Evolutionary conservation across 148 eudicot genomes (phyloP), one percentile per base, ranked within the genome.

Genomic region (Chenopodium quinoa): DNA sequence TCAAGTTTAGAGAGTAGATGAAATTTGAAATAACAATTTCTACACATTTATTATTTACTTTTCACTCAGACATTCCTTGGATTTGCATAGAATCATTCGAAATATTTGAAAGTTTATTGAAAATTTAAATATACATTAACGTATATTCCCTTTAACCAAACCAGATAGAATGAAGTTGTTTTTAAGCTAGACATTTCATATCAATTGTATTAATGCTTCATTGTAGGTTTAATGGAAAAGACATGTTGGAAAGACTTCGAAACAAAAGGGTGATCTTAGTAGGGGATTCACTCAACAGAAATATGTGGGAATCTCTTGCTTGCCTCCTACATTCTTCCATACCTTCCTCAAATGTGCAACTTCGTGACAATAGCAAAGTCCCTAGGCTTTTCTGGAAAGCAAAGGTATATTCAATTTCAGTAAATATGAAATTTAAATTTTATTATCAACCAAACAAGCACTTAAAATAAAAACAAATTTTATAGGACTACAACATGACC

Each of bases 271-370:
- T 87, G 81, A 63, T 87, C 12, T 73, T 87, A 67, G 89, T 87
- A 8, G 89, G 89, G 60, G 89, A 87, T 52, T 87, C 87, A 2
- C 73, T 87, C 10, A 87, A 87, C 46, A 71, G 87, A 73, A 87
- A 87, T 77, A 85, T 82, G 64, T 87, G 86, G 86, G 88, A 88
- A 76, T 88, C 85, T 76, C 83, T 85, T 63, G 88, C 88, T 81
- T 88, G 88, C 62, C 82, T 88, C 34, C 83, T 85, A 12, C 84
- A 83, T 50, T 76, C 90, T 32, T 66, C 69, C 37, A 37, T 85
- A 66, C 76, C 72, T 71, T 32, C 88, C 56, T 79, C 88, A n/a
- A 46, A 16, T 34, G 86, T 80, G 74, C 65, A 83, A 78, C 78
- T 85, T 27, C 60, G 54, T 13, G 72, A 56, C 9, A 54, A 81